Base-by-base conservation (phyloP, 2,329 filamentous ascomycete species). In the Curvularia sp. region DNA sequence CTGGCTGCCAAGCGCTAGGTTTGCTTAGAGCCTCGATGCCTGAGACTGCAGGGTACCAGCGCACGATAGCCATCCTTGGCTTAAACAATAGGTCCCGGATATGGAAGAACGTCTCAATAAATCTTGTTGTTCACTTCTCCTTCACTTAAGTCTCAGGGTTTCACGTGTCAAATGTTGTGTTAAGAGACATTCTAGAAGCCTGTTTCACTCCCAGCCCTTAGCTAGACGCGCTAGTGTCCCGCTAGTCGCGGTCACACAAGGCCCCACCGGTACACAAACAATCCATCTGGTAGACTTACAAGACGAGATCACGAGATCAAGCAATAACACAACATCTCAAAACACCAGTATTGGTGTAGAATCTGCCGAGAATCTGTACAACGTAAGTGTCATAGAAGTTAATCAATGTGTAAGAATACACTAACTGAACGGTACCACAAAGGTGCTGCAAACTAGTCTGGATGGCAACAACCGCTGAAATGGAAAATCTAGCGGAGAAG, bases 211-310 rank as follows among this genome's bases (percentile, higher is more conserved):
- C 7, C 10, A 9, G 5, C 9, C 42, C 7, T 27, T 32, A 9
- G 39, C 39, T 2, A 27, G 27, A 32, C 43, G 18, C 43, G 43
- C 27, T 46, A 46, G 43, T 32, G 27, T 18, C 39, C n/a, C 27
- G 10, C 43, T 32, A 46, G 27, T 32, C 27, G 10, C 27, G 27
- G 27, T 46, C 18, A 30, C 43, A 46, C 27, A 46, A 30, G 18
- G n/a, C 27, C 21, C 27, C 43, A 21, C 43, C n/a, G 8, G 43
- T 32, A 46, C 27, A 32, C 43, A 46, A 46, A 46, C 43, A 46
- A 18, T 9, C n/a, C n/a, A 8, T 30, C 12, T 46, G 2, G 5
- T 46, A 46, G 4, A 28, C 27, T 12, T 30, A 21, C n/a, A 7
- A 32, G 27, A 30, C 43, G 5, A n/a, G 15, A 18, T 15, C 43